These are phyloP conservation scores for Purpureocillium takamizusanense DNA, from an alignment of 2,329 filamentous ascomycete species.

Conservation along the genomic window DNA sequence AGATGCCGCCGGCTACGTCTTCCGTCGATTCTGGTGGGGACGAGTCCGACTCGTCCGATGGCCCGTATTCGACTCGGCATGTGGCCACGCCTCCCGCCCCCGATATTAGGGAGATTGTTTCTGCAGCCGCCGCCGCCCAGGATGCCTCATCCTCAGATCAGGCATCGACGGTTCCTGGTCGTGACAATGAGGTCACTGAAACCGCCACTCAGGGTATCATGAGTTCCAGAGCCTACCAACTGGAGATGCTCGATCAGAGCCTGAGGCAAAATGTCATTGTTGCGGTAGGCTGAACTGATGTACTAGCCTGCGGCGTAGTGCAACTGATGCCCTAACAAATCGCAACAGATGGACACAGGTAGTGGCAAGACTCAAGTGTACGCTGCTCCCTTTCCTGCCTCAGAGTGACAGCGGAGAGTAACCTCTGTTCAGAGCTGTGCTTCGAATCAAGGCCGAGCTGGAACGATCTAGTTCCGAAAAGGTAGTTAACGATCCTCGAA, in stretches of 20 bases:
- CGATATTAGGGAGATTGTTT: slow-evolving; percentile 10
- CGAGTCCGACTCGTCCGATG: slow-evolving; percentile 6
- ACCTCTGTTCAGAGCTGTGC: slow-evolving; percentile 44
- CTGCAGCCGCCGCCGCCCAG: slow-evolving; percentile 3
- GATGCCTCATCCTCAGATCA: slow-evolving; percentile 2
- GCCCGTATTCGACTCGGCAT: too few species aligned
- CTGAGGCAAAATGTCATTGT: slow-evolving; percentile 63
- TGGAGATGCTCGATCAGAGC: slow-evolving; percentile 67
- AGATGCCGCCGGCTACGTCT: slow-evolving; percentile 5
- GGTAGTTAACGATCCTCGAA: slow-evolving; percentile 28
- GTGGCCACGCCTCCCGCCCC: neutral
- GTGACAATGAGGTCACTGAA: slow-evolving; percentile 2
- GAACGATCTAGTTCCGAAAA: slow-evolving; percentile 43
- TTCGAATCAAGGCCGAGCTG: slow-evolving; percentile 58
- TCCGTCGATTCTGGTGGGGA: slow-evolving; percentile 1
- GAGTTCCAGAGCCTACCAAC: slow-evolving; percentile 55
- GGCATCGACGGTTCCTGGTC: neutral
- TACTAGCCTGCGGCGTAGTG: too few species aligned
- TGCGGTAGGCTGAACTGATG: slow-evolving; percentile 47
- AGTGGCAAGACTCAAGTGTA: slow-evolving; percentile 74
- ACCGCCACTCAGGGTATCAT: slow-evolving; percentile 19
- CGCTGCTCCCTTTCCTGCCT: slow-evolving; percentile 14
- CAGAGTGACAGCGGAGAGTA: neutral
- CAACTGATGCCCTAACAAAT: neutral
- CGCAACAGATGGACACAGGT: slow-evolving; percentile 66